These are phyloP conservation scores for Cyclotella sp. DNA, from an alignment of 108 stramenopile genomes.

Conservation along the genomic window DNA sequence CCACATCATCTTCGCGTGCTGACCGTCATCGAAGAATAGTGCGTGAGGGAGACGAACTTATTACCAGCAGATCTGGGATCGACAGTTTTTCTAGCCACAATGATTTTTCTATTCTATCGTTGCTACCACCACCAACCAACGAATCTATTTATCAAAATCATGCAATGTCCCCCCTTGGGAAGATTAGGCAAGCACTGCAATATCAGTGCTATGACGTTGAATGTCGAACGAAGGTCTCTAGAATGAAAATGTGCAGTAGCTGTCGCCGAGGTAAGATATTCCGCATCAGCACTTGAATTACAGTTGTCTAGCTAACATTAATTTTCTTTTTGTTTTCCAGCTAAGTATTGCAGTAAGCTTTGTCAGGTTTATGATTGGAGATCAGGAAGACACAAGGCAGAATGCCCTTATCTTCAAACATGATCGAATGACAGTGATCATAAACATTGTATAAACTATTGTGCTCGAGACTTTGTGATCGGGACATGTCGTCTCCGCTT, in stretches of 20 bases:
- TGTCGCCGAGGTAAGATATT: slow-evolving; percentile 58
- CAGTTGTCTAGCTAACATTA: background rate
- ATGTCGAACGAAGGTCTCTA: slow-evolving; percentile 55
- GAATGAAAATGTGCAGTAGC: slow-evolving; percentile 93
- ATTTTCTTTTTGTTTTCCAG: slow-evolving; percentile 16
- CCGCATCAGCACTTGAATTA: background rate
- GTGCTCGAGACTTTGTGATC: background rate
- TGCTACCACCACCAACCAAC: slow-evolving; percentile 12
- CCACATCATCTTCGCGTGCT: slow-evolving; percentile 21
- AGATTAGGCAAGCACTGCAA: slow-evolving; percentile 19
- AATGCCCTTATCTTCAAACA: slow-evolving; percentile 77
- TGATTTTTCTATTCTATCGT: slow-evolving; percentile 10
- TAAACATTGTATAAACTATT: background rate
- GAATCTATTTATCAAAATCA: slow-evolving; percentile 5
- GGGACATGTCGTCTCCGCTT: too few relatives aligned
- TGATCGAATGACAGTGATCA: background rate
- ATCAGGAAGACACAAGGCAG: slow-evolving; percentile 88
- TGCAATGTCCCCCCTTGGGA: slow-evolving; percentile 24
- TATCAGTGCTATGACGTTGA: slow-evolving; percentile 1
- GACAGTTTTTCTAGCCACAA: background rate
- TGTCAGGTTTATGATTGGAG: slow-evolving; percentile 94
- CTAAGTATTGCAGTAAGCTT: slow-evolving; percentile 90
- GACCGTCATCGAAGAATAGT: background rate
- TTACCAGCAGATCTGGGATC: background rate
- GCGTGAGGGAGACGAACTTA: background rate